Base-by-base conservation (phyloP, 495 filamentous ascomycete species). In the Pyrenula massariospora region DNA sequence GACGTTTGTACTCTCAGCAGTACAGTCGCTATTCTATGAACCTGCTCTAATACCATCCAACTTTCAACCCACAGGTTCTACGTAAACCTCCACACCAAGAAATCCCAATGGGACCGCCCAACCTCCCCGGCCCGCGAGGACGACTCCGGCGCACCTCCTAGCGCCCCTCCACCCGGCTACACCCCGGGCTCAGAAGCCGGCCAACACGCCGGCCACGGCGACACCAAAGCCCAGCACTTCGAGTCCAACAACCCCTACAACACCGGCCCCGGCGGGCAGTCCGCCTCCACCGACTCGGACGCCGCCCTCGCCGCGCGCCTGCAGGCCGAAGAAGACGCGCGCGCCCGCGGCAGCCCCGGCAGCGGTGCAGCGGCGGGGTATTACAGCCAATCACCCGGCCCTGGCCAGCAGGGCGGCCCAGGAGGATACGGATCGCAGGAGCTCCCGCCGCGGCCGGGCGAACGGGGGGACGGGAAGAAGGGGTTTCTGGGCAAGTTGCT, bases 71-170 rank as follows among this genome's bases (percentile, higher is more conserved):
- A 23, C 58, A 89, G 88, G 86, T 96, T 90, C 79, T 96, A 84
- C 73, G 83, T 95, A 50, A 89, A 96, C 70, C 83, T 84, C 57
- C 82, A 83, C 66, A 95, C 89, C 60, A 90, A 89, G 61, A 79
- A 83, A 62, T 94, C 91, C 2, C 86, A 89, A 79, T 96, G 90
- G 89, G 87, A 93, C 2, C 79, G 73, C 51, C 90, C 90, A 23
- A 84, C 81, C 47, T 71, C 74, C 53, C 80, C 85, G 19, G 74
- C 81, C 56, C 73, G 76, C n/a, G 75, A 74, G 22, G 67, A 73
- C 24, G 60, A 63, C 53, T 63, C 58, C 25, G 65, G 69, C 57
- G 67, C 63, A 47, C 65, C 73, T 31, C 73, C 80, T 2, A 64
- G 69, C 24, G 81, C 73, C 22, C 73, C 81, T 0, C 88, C 87